Evolutionary conservation across 345 rosid species (phyloP).

Genomic region (Isatis tinctoria): DNA sequence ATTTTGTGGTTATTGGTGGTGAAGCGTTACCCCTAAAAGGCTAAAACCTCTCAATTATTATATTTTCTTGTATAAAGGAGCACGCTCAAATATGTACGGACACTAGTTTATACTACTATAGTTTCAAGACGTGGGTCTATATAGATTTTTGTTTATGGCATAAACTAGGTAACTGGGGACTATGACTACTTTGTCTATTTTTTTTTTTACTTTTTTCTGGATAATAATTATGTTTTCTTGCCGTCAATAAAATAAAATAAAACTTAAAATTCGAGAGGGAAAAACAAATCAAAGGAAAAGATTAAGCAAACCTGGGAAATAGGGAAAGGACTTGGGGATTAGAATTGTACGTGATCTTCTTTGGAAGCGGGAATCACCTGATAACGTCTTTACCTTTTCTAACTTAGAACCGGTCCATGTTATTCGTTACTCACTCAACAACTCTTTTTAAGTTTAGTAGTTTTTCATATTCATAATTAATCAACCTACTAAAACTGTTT

Average conservation of each 20-base stretch:
- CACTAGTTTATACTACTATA: no score
- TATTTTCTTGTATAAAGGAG: no score
- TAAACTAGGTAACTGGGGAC: background rate
- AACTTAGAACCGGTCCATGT: background rate
- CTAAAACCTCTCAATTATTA: no score
- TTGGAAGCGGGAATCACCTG: constrained; percentile 28
- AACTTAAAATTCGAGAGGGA: background rate
- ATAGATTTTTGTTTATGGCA: background rate
- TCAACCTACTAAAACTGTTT: background rate
- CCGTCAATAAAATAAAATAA: background rate
- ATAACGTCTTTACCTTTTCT: constrained; percentile 8
- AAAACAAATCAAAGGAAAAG: constrained; percentile 10
- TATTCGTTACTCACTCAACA: background rate
- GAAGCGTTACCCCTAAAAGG: no score
- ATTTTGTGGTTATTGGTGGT: no score
- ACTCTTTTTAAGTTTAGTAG: background rate
- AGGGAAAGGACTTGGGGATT: constrained; percentile 24
- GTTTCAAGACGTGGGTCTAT: background rate
- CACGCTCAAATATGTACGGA: background rate
- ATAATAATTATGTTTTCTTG: constrained; percentile 3
- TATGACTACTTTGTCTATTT: background rate
- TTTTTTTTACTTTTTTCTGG: background rate
- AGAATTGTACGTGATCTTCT: constrained; percentile 15
- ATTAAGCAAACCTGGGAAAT: constrained; percentile 31
- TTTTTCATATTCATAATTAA: background rate